Conservation (phyloP, 2,329 filamentous ascomycete species). For the Sporothrix euskadiensis region DNA sequence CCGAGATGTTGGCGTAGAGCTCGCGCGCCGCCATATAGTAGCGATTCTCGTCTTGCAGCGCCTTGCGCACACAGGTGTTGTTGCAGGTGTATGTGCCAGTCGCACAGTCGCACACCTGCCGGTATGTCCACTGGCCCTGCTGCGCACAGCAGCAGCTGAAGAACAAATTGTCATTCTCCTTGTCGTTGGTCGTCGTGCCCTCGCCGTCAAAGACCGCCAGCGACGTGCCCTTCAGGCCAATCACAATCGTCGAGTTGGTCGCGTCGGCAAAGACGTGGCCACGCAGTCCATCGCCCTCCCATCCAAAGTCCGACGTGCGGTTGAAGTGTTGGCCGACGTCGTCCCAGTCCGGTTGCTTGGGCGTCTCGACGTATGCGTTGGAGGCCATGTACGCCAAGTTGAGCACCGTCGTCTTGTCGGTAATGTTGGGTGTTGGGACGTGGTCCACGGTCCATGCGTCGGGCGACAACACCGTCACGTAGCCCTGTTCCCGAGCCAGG, state of each 20-base stretch:
- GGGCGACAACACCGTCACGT: constrained; percentile 65
- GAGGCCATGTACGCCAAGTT: constrained; percentile 85
- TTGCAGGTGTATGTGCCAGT: constrained; percentile 87
- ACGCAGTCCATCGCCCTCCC: constrained; percentile 83
- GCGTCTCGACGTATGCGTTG: constrained; percentile 80
- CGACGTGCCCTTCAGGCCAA: constrained; percentile 89
- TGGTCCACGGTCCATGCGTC: constrained; percentile 83
- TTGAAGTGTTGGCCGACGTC: constrained; percentile 80
- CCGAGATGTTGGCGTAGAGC: constrained; percentile 88
- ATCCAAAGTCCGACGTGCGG: constrained; percentile 85
- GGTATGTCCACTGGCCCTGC: constrained; percentile 86
- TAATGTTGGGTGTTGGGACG: constrained; percentile 75
- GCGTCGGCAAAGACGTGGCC: constrained; percentile 92
- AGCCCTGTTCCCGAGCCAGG: constrained; percentile 67
- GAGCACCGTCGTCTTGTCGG: constrained; percentile 80
- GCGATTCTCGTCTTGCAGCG: constrained; percentile 76
- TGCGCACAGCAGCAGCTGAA: constrained; percentile 98
- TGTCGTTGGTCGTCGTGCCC: constrained; percentile 95
- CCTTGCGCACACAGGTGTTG: constrained; percentile 78
- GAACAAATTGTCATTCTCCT: constrained; percentile 95
- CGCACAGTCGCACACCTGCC: constrained; percentile 90
- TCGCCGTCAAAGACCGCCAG: constrained; percentile 94
- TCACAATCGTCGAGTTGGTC: constrained; percentile 81
- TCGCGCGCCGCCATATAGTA: constrained; percentile 90
- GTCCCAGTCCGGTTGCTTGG: constrained; percentile 75